These are phyloP conservation scores for Begonia peltatifolia DNA, from an alignment of 306 rosid species.

Conservation along the genomic window DNA sequence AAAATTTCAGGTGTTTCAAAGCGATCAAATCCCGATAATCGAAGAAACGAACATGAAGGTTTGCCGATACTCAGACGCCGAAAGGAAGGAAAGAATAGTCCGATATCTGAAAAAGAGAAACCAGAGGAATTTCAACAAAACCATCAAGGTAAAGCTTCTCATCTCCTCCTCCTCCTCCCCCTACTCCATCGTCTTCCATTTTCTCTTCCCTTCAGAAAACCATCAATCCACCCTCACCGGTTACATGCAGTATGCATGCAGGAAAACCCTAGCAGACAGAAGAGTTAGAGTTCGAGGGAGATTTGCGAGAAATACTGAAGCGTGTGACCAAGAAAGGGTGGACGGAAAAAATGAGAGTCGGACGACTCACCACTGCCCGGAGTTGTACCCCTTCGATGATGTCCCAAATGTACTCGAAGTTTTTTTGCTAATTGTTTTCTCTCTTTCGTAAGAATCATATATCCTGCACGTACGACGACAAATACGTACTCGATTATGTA, in stretches of 20 bases:
- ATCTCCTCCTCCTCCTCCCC: no score
- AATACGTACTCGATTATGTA: no score
- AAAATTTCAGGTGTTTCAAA: constrained; percentile 3
- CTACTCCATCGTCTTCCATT: no score
- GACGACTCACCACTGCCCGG: neutral
- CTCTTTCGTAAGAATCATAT: no score
- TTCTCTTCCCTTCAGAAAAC: no score
- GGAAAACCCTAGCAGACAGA: constrained; percentile 90
- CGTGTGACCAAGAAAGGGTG: constrained; percentile 24
- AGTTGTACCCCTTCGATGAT: no score
- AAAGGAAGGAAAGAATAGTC: constrained; percentile 69
- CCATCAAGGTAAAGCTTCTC: constrained; percentile 35
- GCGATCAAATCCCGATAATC: constrained; percentile 5
- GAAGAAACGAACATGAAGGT: constrained; percentile 10
- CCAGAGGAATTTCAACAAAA: constrained; percentile 88
- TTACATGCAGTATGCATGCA: constrained; percentile 70
- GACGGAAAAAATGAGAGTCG: neutral
- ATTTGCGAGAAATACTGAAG: constrained; percentile 73
- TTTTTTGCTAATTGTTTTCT: no score
- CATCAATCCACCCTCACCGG: neutral
- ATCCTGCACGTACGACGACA: no score
- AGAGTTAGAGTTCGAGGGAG: constrained; percentile 91
- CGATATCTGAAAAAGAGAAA: constrained; percentile 91
- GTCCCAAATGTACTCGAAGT: no score
- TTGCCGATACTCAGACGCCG: constrained; percentile 75